phyloP scores from a whole-genome alignment of 805 yeast genomes.

The Vanderwaltozyma verrucispora region DNA sequence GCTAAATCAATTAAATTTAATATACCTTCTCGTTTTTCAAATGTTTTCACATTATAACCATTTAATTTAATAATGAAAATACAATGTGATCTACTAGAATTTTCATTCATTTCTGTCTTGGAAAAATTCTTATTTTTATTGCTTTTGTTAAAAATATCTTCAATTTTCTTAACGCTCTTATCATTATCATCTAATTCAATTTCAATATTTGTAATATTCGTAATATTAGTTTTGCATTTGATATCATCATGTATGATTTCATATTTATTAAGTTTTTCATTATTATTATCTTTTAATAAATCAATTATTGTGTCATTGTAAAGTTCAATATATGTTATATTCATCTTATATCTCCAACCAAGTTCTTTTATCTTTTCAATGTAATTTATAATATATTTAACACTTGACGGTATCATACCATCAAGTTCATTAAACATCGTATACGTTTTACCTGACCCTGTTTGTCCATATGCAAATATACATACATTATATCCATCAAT shows the following conservation, averaged over 20 bases:
- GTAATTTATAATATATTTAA: constrained; percentile 56
- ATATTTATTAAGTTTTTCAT: constrained; percentile 29
- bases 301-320: constrained; percentile 79
- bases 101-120: constrained; percentile 65
- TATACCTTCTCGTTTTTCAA: constrained; percentile 42
- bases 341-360: constrained; percentile 54
- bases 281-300: constrained; percentile 33
- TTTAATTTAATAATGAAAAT: constrained; percentile 55
- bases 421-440: constrained; percentile 69
- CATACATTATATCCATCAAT: constrained; percentile 87
- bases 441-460: constrained; percentile 89
- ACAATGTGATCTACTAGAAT: constrained; percentile 87
- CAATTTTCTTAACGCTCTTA: constrained; percentile 48
- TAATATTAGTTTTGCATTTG: constrained; percentile 42
- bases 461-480: constrained; percentile 94
- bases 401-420: constrained; percentile 77
- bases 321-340: constrained; percentile 78
- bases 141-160: constrained; percentile 42
- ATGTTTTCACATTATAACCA: constrained; percentile 43
- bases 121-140: constrained; percentile 62
- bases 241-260: constrained; percentile 64
- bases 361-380: constrained; percentile 36
- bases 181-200: constrained; percentile 42
- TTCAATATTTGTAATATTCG: constrained; percentile 43
- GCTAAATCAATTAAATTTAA: constrained; percentile 85